Evolutionary conservation across 768 basidiomycete species (phyloP).

Genomic region (Xerocomus spinulosus): DNA sequence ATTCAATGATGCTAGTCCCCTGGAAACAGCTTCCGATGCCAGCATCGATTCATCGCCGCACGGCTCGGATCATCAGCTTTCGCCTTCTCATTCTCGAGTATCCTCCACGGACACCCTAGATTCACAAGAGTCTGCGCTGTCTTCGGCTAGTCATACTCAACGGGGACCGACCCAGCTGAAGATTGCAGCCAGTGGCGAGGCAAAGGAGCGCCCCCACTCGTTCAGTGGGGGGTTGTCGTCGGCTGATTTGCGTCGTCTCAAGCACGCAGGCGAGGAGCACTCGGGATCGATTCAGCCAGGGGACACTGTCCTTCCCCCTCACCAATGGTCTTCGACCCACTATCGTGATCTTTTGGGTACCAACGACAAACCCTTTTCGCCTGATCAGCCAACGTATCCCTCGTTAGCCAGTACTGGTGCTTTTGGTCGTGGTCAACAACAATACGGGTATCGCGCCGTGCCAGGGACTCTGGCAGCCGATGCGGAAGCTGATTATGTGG

Average conservation of each 20-base stretch:
- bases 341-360: constrained; percentile 42
- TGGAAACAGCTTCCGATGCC: constrained; percentile 67
- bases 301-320: constrained; percentile 37
- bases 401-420: constrained; percentile 50
- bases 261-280: constrained; percentile 54
- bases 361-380: constrained; percentile 39
- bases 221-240: constrained; percentile 74
- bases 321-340: constrained; percentile 48
- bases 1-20: constrained; percentile 61
- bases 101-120: constrained; percentile 76
- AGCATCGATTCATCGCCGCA: constrained; percentile 74
- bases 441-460: constrained; percentile 48
- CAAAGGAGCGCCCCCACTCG: constrained; percentile 75
- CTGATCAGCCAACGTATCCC: constrained; percentile 55
- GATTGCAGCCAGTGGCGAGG: constrained; percentile 46
- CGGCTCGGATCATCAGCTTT: constrained; percentile 60
- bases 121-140: constrained; percentile 52
- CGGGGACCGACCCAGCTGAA: constrained; percentile 54
- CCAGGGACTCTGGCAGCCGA: constrained; percentile 25
- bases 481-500: constrained; percentile 49
- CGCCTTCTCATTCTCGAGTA: constrained; percentile 71
- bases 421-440: constrained; percentile 49
- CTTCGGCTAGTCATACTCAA: constrained; percentile 52
- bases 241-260: constrained; percentile 70
- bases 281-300: constrained; percentile 31